Base-by-base conservation (phyloP, 176 grass and related monocot species). In the Oryza coarctata region DNA sequence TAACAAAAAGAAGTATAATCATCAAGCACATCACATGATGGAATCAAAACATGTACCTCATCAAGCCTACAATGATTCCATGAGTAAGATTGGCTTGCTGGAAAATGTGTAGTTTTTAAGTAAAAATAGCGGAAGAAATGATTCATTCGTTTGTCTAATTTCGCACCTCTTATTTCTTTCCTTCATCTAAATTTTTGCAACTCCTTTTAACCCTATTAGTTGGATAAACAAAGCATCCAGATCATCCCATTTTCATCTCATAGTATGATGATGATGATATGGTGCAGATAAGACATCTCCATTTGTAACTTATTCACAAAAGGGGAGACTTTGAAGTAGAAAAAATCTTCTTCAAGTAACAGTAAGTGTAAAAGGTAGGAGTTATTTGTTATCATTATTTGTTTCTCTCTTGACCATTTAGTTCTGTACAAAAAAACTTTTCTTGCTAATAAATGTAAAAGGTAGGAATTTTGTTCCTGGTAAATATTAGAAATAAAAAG, bases 361-460 rank as follows among this genome's bases (percentile, higher is more conserved):
- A 61, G 11, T 17, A 30, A 12, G n/a, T n/a, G n/a, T n/a, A 34
- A 32, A 20, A 73, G 1, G 3, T 20, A 6, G 61, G 12, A 65
- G 18, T 69, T 38, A 76, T 38, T 0, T 83, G 18, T 38, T 36
- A 22, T 7, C 20, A 29, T 62, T 57, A 61, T 35, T 63, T 44
- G 4, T 15, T 18, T 7, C 5, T 28, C 7, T 22, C 12, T 45
- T 36, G 3, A 36, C 77, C 41, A 52, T 45, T 13, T 44, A 81
- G 23, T 45, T 81, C 17, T 61, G 34, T 44, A 35, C 28, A 35
- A 43, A 52, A 32, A 58, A 36, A 9, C 10, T 64, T 58, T 74
- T 86, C 70, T n/a, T 80, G 38, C 5, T 50, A 74, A 68, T 68
- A 69, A 75, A 74, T 36, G 15, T 34, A 63, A 78, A 61, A 1